Evolutionary conservation across 2,329 filamentous ascomycete genomes (phyloP).

Genomic region (Verticillium nubilum): DNA sequence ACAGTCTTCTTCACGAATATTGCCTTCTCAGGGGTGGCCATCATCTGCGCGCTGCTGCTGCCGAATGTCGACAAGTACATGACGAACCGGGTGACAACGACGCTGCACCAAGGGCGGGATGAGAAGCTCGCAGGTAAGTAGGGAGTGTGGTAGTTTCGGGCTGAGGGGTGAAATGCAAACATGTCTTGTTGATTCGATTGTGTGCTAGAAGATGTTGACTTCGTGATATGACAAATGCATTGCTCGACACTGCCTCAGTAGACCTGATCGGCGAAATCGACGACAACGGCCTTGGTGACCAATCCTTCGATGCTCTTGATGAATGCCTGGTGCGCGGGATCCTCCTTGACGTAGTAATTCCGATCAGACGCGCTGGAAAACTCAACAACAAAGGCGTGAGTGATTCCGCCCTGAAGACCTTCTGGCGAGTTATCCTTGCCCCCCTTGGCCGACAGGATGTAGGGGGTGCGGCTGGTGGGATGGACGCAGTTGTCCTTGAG

Average conservation of each 20-base stretch:
- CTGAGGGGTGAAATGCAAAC: background rate
- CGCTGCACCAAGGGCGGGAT: conserved; percentile 20
- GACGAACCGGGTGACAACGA: conserved; percentile 25
- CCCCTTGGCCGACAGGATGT: conserved; percentile 53
- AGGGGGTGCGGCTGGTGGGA: conserved; percentile 50
- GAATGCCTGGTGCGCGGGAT: conserved; percentile 59
- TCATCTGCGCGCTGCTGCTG: conserved; percentile 22
- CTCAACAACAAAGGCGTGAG: conserved; percentile 65
- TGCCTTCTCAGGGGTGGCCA: conserved; percentile 24
- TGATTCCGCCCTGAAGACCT: conserved; percentile 54
- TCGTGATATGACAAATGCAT: background rate
- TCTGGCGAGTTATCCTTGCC: conserved; percentile 60
- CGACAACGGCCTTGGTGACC: conserved; percentile 47
- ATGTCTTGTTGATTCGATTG: background rate
- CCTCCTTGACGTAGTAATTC: conserved; percentile 61
- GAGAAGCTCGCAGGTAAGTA: conserved; percentile 8
- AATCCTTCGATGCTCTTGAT: conserved; percentile 41
- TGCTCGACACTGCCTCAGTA: background rate
- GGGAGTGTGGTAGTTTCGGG: background rate
- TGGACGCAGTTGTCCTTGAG: conserved; percentile 58
- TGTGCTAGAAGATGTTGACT: background rate
- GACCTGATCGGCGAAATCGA: conserved; percentile 46
- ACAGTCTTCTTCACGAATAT: conserved; percentile 28
- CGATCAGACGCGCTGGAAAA: conserved; percentile 61
- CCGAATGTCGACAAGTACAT: conserved; percentile 27